Percentiles rank a stretch among this genome's conserved stretches.
Evolutionary conservation across 192 early-diverging fungal species (phyloP).

Genomic region (Umbelopsis sp.): DNA sequence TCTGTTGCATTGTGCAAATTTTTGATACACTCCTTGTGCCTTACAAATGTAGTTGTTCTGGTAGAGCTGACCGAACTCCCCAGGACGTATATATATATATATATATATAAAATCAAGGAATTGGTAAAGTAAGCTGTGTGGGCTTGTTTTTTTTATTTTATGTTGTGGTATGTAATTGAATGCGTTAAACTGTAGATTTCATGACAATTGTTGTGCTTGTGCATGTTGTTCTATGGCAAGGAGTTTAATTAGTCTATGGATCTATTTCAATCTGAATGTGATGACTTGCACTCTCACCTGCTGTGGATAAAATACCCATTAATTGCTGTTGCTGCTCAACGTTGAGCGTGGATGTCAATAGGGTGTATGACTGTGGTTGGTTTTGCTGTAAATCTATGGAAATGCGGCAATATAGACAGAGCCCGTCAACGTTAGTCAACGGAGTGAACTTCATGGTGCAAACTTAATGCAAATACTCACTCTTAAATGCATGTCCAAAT

Average conservation of each 20-base stretch:
- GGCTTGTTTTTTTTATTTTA: no score
- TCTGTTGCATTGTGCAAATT: no score
- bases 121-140: no score
- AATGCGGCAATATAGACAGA: no score
- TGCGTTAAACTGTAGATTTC: background rate
- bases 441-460: background rate
- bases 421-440: background rate
- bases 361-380: slow-evolving; percentile 49
- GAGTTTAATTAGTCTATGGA: background rate
- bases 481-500: slow-evolving; percentile 64
- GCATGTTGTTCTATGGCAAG: slow-evolving; percentile 1
- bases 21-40: no score
- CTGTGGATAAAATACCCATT: slow-evolving; percentile 43
- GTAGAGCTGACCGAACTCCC: no score
- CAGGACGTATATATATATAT: no score
- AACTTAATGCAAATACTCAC: slow-evolving; percentile 5
- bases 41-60: no score
- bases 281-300: slow-evolving; percentile 23
- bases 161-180: background rate
- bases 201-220: background rate
- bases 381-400: slow-evolving; percentile 45
- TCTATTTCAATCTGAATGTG: no score
- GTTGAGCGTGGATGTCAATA: slow-evolving; percentile 52
- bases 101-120: no score
- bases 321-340: slow-evolving; percentile 49